These are phyloP conservation scores for Stygiomarasmius scandens DNA, from an alignment of 1,284 basidiomycete species.

Conservation along the genomic window DNA sequence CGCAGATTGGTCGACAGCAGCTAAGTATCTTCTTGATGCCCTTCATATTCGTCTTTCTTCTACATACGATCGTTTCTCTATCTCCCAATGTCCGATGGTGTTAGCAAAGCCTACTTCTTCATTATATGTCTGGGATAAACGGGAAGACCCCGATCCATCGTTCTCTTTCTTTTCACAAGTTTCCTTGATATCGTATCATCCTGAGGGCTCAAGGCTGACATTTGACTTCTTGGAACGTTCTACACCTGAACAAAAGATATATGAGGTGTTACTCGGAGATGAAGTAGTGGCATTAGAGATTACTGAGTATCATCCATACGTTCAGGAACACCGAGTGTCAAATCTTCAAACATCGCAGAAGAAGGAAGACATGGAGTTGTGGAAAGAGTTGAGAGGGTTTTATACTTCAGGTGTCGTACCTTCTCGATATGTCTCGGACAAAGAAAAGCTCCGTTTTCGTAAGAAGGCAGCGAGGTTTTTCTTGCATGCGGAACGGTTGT, in stretches of 20 bases:
- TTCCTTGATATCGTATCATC: too few species aligned
- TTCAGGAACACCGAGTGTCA: conserved; percentile 4
- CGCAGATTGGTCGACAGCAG: not conserved
- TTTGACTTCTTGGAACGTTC: conserved; percentile 26
- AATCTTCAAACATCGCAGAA: not conserved
- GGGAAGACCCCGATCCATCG: too few species aligned
- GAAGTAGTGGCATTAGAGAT: conserved; percentile 22
- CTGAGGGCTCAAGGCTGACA: too few species aligned
- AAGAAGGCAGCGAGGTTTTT: conserved; percentile 19
- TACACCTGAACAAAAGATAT: not conserved
- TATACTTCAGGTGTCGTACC: conserved; percentile 13
- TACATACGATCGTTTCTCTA: too few species aligned
- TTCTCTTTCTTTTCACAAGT: too few species aligned
- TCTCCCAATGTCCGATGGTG: too few species aligned
- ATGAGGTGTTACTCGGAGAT: conserved; percentile 12
- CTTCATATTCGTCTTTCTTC: too few species aligned
- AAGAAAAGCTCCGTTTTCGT: conserved; percentile 14
- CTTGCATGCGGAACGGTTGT: conserved; percentile 18
- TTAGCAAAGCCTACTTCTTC: too few species aligned
- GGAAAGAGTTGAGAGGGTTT: conserved; percentile 16
- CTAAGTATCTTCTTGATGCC: conserved; percentile 13
- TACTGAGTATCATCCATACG: conserved; percentile 5
- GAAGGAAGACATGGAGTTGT: conserved; percentile 14
- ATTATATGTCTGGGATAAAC: too few species aligned
- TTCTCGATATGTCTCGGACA: not conserved